phyloP scores from a whole-genome alignment of 2,329 filamentous ascomycete genomes.

The Fusarium euwallaceae region DNA sequence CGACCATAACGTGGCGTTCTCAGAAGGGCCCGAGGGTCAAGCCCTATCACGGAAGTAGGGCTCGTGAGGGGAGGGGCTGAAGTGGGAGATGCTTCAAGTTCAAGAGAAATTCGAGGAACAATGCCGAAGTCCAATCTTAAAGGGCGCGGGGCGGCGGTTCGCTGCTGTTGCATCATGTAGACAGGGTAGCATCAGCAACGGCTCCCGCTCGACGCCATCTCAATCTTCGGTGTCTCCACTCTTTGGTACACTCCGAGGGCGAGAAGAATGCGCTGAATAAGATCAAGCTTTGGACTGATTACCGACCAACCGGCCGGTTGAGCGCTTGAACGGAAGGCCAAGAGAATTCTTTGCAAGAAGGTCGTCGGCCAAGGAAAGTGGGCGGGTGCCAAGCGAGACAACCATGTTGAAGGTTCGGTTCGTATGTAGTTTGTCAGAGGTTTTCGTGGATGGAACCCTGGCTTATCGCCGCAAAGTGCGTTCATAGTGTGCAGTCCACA shows the following conservation, averaged over 20 bases:
- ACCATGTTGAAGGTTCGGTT: not conserved
- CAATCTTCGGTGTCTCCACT: constrained; percentile 27
- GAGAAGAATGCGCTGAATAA: constrained; percentile 1
- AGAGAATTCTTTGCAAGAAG: constrained; percentile 14
- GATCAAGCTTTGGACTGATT: constrained; percentile 11
- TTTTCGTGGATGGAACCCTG: not conserved
- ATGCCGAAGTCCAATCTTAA: constrained; percentile 31
- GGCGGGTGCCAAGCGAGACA: not conserved
- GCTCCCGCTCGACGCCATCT: constrained; percentile 36
- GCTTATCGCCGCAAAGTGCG: not conserved
- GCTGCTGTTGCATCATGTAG: constrained; percentile 33
- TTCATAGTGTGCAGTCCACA: constrained; percentile 4
- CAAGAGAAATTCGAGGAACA: constrained; percentile 12
- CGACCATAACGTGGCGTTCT: constrained; percentile 44
- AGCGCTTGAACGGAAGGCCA: constrained; percentile 27
- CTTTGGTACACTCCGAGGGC: not conserved
- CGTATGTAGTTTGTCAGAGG: not conserved
- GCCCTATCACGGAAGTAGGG: constrained; percentile 35
- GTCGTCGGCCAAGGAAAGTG: constrained; percentile 1
- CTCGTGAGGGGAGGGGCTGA: constrained; percentile 18
- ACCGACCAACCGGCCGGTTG: constrained; percentile 32
- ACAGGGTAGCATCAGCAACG: constrained; percentile 35
- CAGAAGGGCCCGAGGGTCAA: constrained; percentile 37
- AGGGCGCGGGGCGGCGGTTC: constrained; percentile 31
- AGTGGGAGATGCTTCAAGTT: constrained; percentile 28